Base-by-base conservation (phyloP, 2,329 filamentous ascomycete species). In the Alternaria solani region DNA sequence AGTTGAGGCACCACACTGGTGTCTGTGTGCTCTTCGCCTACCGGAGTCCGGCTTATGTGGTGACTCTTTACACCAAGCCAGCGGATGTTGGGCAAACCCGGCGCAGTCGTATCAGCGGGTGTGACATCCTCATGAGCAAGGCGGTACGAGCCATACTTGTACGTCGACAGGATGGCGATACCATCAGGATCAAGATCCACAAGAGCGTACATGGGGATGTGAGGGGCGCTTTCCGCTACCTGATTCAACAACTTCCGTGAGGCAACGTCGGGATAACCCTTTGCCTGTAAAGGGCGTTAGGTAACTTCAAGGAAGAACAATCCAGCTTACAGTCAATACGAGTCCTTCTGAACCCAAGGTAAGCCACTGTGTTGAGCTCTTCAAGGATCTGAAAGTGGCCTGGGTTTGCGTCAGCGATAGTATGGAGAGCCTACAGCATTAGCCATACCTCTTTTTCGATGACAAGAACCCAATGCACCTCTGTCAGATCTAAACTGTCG, bases 181-280 rank as follows among this genome's bases (percentile, higher is more conserved):
- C 92, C 92, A 63, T 94, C 87, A 0, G 91, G 91, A 67, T 95
- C 92, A 60, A 87, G 91, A 69, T 96, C 92, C 2, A 91, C 85
- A 0, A 95, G 80, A 0, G 84, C 86, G 53, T 87, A 84, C 7
- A 92, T 85, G 2, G 87, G 85, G 14, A 81, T 77, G 7, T 76
- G 65, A 12, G 73, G 67, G 12, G 57, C 65, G 5, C 66, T 54
- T 32, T 85, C 20, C 79, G 80, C 8, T 75, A 76, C 0, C 68
- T 74, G 38, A 42, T 83, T 82, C 1, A 94, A 79, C 54, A 94
- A 89, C 16, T 83, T 83, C 7, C 90, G 83, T 0, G 91, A 93
- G 1, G 85, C 84, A 48, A 94, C 80, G 67, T 95, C 92, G 0
- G 92, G 91, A 70, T 93, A 95, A 2, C 92, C 92, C 81, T 94